Evolutionary conservation across 2,329 filamentous ascomycete species (phyloP), one percentile per base, ranked within the genome.

Genomic region (Botrytis deweyae): DNA sequence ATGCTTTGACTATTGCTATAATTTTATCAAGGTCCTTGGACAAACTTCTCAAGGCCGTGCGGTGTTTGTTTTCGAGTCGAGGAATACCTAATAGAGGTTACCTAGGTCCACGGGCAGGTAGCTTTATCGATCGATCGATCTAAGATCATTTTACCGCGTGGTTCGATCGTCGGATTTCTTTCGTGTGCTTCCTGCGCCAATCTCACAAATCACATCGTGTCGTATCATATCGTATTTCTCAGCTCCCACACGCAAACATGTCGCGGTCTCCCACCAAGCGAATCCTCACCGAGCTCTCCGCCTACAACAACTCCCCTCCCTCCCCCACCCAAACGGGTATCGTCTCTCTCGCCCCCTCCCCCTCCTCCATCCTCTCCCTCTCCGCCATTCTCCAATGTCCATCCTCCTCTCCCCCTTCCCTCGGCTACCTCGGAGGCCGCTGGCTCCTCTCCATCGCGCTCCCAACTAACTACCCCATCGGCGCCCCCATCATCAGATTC

Each of bases 391-490:
- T 90, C 75, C 81, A 58, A 49, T 70, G 66, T 64, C 72, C 71
- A 0, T 81, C 67, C 90, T 89, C 87, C 85, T 89, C 81, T 86
- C 88, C 42, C 87, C 91, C 70, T 85, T 91, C 72, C 89, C 88
- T 78, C 16, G 79, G 78, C 61, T 81, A 81, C 75, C 63, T 40
- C 61, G 88, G 83, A 73, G 96, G 96, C 76, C 89, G 91, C 79
- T 99, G 95, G 95, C 90, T 92, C 75, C 89, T 99, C 79, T 82
- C 84, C 80, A 94, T 99, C 82, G 81, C 85, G 69, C 88, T 98
- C 79, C 95, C 96, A 0, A 78, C 88, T 0, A 89, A 88, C 59
- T 98, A 99, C 83, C 96, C 96, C 4, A 87, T 92, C 73, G 83
- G 88, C 1, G 92, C 96, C 1, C 96, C 96, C 1, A 87, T 85